Evolutionary conservation across 306 rosid genomes (phyloP).

Genomic region (Fragaria nilgerrensis): DNA sequence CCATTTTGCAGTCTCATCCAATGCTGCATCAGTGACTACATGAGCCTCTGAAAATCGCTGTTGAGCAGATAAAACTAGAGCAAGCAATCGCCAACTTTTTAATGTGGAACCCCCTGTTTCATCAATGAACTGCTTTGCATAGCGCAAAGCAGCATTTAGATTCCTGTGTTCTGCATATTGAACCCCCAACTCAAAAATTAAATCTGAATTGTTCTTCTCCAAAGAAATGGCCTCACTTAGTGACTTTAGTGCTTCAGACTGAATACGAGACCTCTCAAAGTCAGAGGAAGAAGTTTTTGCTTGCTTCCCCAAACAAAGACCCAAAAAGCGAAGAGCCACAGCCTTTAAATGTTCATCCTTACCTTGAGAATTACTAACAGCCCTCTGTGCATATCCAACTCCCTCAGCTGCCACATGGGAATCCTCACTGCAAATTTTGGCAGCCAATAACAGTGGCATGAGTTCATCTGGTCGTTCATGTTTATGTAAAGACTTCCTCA

Average conservation of each 20-base stretch:
- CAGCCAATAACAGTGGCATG: constrained; percentile 66
- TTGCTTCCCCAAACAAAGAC: constrained; percentile 78
- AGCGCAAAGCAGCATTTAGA: constrained; percentile 66
- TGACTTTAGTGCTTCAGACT: constrained; percentile 57
- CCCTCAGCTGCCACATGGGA: constrained; percentile 77
- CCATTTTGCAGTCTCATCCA: constrained; percentile 91
- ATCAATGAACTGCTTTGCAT: constrained; percentile 69
- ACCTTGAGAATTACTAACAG: constrained; percentile 47
- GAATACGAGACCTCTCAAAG: constrained; percentile 51
- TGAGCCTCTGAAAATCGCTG: constrained; percentile 77
- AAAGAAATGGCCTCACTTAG: constrained; percentile 44
- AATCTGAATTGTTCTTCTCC: constrained; percentile 55
- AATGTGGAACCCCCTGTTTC: constrained; percentile 80
- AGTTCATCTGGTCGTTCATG: constrained; percentile 83
- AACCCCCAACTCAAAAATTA: constrained; percentile 75
- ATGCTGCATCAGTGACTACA: constrained; percentile 88
- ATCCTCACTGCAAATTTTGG: constrained; percentile 82
- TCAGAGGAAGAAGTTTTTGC: constrained; percentile 63
- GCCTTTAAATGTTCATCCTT: constrained; percentile 68
- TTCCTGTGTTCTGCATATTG: constrained; percentile 77
- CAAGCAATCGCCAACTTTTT: constrained; percentile 92
- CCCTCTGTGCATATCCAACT: constrained; percentile 63
- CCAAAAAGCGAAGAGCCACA: constrained; percentile 71
- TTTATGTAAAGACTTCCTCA: constrained; percentile 78
- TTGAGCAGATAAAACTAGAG: constrained; percentile 87